Evolutionary conservation across 2,329 filamentous ascomycete genomes (phyloP).

Genomic region (Keithomyces neogunnii): DNA sequence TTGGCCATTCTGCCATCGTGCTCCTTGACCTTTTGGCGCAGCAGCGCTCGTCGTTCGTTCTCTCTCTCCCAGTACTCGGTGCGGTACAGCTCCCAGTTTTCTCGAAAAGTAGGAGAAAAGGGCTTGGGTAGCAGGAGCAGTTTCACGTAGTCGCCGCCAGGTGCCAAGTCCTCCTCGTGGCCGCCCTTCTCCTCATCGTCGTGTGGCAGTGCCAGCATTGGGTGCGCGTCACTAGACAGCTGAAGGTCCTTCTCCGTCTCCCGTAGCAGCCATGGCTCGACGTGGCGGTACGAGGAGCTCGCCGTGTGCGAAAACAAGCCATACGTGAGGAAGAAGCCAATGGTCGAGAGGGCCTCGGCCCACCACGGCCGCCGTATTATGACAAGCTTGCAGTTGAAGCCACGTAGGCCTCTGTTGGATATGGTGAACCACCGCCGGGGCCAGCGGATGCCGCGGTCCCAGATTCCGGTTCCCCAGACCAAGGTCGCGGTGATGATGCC

Average conservation of each 20-base stretch:
- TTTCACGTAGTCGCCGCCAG: conserved; percentile 87
- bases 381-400: conserved; percentile 94
- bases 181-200: conserved; percentile 56
- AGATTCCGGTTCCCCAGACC: conserved; percentile 92
- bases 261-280: conserved; percentile 55
- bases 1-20: conserved; percentile 60
- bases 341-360: conserved; percentile 64
- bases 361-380: conserved; percentile 77
- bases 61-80: conserved; percentile 96
- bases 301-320: conserved; percentile 59
- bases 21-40: conserved; percentile 62
- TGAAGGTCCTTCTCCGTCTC: conserved; percentile 53
- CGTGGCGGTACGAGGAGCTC: conserved; percentile 65
- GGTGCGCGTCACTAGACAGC: conserved; percentile 32
- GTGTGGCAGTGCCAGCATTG: conserved; percentile 31
- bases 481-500: conserved; percentile 80
- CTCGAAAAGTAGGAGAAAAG: conserved; percentile 87
- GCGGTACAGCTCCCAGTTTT: conserved; percentile 94
- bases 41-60: conserved; percentile 73
- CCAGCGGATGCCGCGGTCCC: conserved; percentile 92
- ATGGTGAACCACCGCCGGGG: conserved; percentile 83
- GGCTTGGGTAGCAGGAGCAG: conserved; percentile 86
- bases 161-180: conserved; percentile 82
- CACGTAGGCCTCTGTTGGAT: conserved; percentile 80
- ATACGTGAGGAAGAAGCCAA: conserved; percentile 72